Evolutionary conservation across 2,329 filamentous ascomycete species (phyloP).

Genomic region (Polychaeton citri): DNA sequence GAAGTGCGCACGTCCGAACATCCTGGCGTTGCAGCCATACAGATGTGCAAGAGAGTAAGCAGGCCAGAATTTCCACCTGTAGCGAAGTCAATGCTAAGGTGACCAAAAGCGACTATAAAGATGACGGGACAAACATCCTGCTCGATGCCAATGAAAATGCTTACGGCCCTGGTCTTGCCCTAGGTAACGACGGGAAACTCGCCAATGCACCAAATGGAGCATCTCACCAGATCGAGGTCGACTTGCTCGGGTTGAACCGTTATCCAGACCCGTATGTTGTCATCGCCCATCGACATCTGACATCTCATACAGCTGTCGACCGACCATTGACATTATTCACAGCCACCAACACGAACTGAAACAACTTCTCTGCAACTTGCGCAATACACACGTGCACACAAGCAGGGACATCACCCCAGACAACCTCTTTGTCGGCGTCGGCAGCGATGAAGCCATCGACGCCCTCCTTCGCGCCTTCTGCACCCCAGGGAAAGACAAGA

Average conservation of each 20-base stretch:
- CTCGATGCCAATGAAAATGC: conserved; percentile 98
- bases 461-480: conserved; percentile 90
- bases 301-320: conserved; percentile 2
- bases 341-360: conserved; percentile 74
- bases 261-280: conserved; percentile 69
- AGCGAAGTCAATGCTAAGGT: not conserved
- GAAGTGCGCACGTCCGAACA: conserved; percentile 39
- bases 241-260: conserved; percentile 73
- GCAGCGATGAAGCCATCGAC: conserved; percentile 94
- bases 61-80: conserved; percentile 3
- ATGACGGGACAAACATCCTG: conserved; percentile 88
- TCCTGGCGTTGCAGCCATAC: conserved; percentile 40
- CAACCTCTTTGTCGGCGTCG: conserved; percentile 88
- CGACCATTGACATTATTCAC: no score
- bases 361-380: conserved; percentile 69
- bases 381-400: conserved; percentile 76
- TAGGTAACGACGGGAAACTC: conserved; percentile 36
- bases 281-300: not conserved
- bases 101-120: conserved; percentile 68
- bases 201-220: conserved; percentile 30
- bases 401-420: conserved; percentile 57
- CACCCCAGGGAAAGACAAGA: conserved; percentile 70
- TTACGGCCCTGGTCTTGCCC: conserved; percentile 65
- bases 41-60: conserved; percentile 41
- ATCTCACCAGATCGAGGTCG: conserved; percentile 44